These are phyloP conservation scores for Canna indica DNA, from an alignment of 176 grass and related monocot species.

Conservation along the genomic window DNA sequence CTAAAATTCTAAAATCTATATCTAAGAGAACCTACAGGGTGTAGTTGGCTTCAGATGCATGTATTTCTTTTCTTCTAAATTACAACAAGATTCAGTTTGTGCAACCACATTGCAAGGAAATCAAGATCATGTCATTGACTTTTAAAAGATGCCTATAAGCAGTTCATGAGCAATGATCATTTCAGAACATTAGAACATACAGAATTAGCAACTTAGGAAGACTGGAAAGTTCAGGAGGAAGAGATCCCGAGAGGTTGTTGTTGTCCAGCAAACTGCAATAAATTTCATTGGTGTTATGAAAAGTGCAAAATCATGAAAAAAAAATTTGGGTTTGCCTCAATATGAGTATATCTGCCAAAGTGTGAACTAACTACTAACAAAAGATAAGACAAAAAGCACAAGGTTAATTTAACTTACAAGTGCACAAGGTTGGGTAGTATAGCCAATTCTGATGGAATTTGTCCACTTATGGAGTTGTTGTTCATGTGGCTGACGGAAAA, in stretches of 20 bases:
- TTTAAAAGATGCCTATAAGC: neutral
- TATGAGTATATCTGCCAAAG: neutral
- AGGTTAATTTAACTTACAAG: constrained; percentile 41
- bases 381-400: constrained; percentile 22
- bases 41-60: too few relatives aligned
- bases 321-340: neutral
- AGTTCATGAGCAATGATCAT: neutral
- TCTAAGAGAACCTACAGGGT: too few relatives aligned
- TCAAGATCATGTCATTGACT: neutral
- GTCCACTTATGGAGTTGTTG: constrained; percentile 89
- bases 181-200: constrained; percentile 25
- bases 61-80: neutral
- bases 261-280: constrained; percentile 23
- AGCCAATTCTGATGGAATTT: constrained; percentile 66
- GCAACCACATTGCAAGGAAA: neutral
- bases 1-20: too few relatives aligned
- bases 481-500: constrained; percentile 85
- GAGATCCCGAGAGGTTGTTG: constrained; percentile 21
- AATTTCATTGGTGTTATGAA: constrained; percentile 2
- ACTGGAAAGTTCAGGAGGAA: constrained; percentile 25
- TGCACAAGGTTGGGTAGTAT: constrained; percentile 62
- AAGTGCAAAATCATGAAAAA: neutral
- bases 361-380: neutral
- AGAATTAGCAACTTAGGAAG: constrained; percentile 50
- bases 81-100: neutral